These are phyloP conservation scores for Bryoerythrophyllum caledonicum DNA, from an alignment of 225 moss, liverwort and hornwort genomes.

Conservation along the genomic window DNA sequence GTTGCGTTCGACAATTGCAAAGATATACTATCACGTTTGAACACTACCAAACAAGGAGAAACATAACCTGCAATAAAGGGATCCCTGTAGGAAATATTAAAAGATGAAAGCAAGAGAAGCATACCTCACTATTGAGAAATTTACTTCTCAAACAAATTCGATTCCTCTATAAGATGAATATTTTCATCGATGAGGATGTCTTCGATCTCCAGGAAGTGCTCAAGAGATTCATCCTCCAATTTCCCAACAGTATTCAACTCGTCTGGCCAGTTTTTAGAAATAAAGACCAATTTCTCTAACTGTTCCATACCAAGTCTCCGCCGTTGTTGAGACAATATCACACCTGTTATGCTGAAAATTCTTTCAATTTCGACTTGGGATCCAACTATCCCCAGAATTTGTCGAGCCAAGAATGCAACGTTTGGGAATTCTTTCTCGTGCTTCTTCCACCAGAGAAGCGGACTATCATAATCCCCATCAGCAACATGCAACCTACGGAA, in stretches of 20 bases:
- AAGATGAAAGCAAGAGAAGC: background rate
- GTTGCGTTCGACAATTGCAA: conserved; percentile 10
- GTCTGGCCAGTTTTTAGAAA: conserved; percentile 57
- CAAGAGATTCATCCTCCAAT: conserved; percentile 48
- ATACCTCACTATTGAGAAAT: conserved; percentile 14
- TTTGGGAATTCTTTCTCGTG: conserved; percentile 56
- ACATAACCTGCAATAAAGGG: background rate
- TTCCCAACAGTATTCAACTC: conserved; percentile 39
- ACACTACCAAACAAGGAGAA: background rate
- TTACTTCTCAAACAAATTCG: conserved; percentile 47
- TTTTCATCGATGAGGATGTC: conserved; percentile 48
- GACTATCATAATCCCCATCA: conserved; percentile 44
- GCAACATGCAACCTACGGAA: conserved; percentile 52
- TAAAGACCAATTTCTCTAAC: conserved; percentile 41
- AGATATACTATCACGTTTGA: conserved; percentile 11
- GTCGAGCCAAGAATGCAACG: conserved; percentile 52
- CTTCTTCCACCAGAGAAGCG: conserved; percentile 53
- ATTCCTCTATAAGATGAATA: conserved; percentile 47
- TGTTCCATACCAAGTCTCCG: conserved; percentile 45
- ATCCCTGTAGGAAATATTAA: background rate
- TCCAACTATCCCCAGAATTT: conserved; percentile 53
- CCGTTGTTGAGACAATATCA: conserved; percentile 43
- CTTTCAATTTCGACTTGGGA: conserved; percentile 55
- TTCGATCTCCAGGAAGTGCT: conserved; percentile 50
- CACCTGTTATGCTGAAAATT: conserved; percentile 50